Evolutionary conservation across 2,329 filamentous ascomycete genomes (phyloP), one percentile per base, ranked within the genome.

Genomic region (Macrophomina pseudophaseolina): DNA sequence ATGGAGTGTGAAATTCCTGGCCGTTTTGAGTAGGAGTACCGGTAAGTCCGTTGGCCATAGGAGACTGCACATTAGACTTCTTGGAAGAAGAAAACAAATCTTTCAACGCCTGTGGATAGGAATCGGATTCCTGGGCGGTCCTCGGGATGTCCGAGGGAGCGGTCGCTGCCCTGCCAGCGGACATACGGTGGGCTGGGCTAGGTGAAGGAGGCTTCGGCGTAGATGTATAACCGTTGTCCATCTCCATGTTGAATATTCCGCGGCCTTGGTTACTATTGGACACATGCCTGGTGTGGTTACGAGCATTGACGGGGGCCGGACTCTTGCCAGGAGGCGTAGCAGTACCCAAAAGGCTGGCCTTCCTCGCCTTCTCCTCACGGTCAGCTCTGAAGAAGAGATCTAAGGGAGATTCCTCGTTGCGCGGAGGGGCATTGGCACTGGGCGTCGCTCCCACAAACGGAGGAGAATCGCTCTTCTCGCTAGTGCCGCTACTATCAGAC

Each of bases 341-440:
- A 69, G 74, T 62, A 23, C 63, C 44, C 40, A 52, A 44, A 18
- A 53, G 49, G n/a, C 85, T 84, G 32, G 83, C 83, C 53, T 84
- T 85, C 68, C 85, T 84, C 64, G 89, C 88, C 74, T 88, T 91
- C 77, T 95, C 91, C 68, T 91, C 90, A 59, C 91, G 87, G 72
- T 97, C 91, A 40, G 93, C 93, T 68, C 90, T 90, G 82, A 98
- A 98, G 75, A 98, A 90, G 69, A 97, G 86, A 73, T 98, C 94
- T 4, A 98, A 83, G 0, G 94, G 93, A 11, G 93, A 96, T 68
- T 92, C 87, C 67, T 88, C 81, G 66, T 83, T 76, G n/a, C 78
- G 76, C 9, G 74, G 77, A 16, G 78, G 77, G n/a, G 35, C 1
- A 74, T 68, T 38, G 80, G 77, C 16, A 73, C 85, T 23, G 80